Conservation (phyloP, 2,329 filamentous ascomycete genomes). For the Xylaria hypoxylon region DNA sequence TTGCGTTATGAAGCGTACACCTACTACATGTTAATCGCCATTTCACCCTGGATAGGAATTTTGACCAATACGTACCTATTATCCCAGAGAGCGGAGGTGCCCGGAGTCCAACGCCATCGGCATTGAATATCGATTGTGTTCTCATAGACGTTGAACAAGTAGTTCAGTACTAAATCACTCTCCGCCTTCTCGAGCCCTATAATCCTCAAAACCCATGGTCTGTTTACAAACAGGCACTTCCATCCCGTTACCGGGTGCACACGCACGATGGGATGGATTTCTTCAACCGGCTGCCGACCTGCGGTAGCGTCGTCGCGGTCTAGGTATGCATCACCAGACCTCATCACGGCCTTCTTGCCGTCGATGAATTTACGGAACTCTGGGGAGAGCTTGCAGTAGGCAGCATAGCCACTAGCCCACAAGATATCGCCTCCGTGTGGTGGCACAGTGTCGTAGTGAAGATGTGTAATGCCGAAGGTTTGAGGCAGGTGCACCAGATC, state of each 20-base stretch:
- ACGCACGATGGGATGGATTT: slow-evolving; percentile 28
- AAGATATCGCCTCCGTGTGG: slow-evolving; percentile 19
- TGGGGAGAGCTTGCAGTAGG: slow-evolving; percentile 27
- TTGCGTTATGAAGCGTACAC: slow-evolving; percentile 23
- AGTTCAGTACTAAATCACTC: slow-evolving; percentile 21
- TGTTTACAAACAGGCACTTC: slow-evolving; percentile 21
- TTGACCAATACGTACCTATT: slow-evolving; percentile 13
- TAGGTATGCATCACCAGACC: slow-evolving; percentile 19
- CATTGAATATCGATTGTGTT: slow-evolving; percentile 24
- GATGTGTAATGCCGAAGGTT: slow-evolving; percentile 23
- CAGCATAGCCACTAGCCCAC: slow-evolving; percentile 21
- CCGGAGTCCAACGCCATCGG: slow-evolving; percentile 21
- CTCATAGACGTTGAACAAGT: slow-evolving; percentile 25
- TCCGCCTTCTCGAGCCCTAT: slow-evolving; percentile 24
- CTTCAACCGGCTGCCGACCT: slow-evolving; percentile 2
- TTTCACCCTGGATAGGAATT: neutral
- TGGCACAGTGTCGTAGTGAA: slow-evolving; percentile 23
- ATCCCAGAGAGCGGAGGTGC: slow-evolving; percentile 26
- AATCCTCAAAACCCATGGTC: slow-evolving; percentile 16
- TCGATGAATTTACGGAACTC: slow-evolving; percentile 26
- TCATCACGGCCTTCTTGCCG: slow-evolving; percentile 20
- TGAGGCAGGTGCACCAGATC: slow-evolving; percentile 18
- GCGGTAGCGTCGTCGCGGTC: slow-evolving; percentile 13
- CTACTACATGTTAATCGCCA: neutral
- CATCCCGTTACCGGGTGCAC: slow-evolving; percentile 19